These are phyloP conservation scores for Pezicula neosporulosa DNA, from an alignment of 2,329 filamentous ascomycete species.

Conservation along the genomic window DNA sequence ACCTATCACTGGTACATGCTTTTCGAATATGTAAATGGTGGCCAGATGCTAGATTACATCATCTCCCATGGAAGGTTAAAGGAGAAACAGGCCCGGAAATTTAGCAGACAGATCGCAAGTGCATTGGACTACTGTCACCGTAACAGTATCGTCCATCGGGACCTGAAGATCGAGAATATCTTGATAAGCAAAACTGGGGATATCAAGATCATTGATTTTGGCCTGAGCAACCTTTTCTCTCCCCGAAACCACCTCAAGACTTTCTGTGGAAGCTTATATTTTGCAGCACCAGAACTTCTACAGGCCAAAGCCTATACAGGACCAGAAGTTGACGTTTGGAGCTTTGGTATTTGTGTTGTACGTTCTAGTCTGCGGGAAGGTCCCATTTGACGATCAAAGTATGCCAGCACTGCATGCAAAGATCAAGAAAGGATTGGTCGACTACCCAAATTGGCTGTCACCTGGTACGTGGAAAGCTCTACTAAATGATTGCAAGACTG, in stretches of 20 bases:
- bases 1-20: conserved; percentile 99
- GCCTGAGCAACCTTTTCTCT: conserved; percentile 91
- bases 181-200: conserved; percentile 98
- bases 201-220: conserved; percentile 99
- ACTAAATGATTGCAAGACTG: conserved; percentile 24
- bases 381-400: conserved; percentile 97
- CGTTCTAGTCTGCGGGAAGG: conserved; percentile 94
- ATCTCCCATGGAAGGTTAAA: conserved; percentile 97
- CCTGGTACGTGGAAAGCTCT: conserved; percentile 57
- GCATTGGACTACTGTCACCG: conserved; percentile 96
- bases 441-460: conserved; percentile 92
- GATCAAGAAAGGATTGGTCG: conserved; percentile 95
- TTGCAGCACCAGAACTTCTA: conserved; percentile 90
- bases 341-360: conserved; percentile 98
- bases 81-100: conserved; percentile 97
- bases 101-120: conserved; percentile 94
- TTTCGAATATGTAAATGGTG: conserved; percentile 97
- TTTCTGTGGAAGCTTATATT: conserved; percentile 96
- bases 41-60: conserved; percentile 99
- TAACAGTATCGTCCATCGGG: conserved; percentile 96
- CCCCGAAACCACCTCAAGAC: conserved; percentile 85
- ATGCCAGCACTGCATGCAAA: conserved; percentile 98
- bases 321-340: conserved; percentile 97
- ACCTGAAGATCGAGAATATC: conserved; percentile 98
- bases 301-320: conserved; percentile 94